Conservation (phyloP, 352 stramenopile genomes). For the Phytophthora rubi region DNA sequence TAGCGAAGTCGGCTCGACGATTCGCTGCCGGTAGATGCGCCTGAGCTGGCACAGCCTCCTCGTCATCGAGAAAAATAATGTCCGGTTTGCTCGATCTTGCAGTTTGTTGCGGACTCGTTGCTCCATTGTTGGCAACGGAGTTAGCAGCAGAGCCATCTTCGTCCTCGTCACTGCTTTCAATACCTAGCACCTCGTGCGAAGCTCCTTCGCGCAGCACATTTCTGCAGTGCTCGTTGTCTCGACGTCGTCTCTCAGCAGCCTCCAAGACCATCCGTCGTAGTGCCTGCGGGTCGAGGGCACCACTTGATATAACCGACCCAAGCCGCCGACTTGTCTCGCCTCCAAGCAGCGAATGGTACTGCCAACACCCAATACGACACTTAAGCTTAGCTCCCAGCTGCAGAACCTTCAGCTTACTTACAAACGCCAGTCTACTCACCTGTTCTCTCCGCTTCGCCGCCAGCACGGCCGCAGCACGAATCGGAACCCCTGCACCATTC, state of each 20-base stretch:
- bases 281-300: slow-evolving; percentile 25
- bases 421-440: slow-evolving; percentile 20
- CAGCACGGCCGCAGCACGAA: slow-evolving; percentile 41
- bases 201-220: slow-evolving; percentile 32
- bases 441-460: slow-evolving; percentile 50
- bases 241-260: slow-evolving; percentile 60
- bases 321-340: slow-evolving; percentile 45
- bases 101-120: background rate
- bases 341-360: slow-evolving; percentile 53
- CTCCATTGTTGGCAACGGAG: background rate
- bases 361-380: background rate
- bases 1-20: background rate
- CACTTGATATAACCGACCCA: slow-evolving; percentile 14
- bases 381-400: background rate
- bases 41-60: background rate
- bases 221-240: slow-evolving; percentile 47
- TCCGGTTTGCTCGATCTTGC: background rate
- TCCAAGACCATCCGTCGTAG: slow-evolving; percentile 50
- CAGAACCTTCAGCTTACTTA: background rate
- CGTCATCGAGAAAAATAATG: slow-evolving; percentile 26
- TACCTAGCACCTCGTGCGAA: slow-evolving; percentile 47
- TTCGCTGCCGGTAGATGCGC: background rate
- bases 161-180: slow-evolving; percentile 55
- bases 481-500: slow-evolving; percentile 6
- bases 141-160: slow-evolving; percentile 7